Base-by-base conservation (phyloP, 495 filamentous ascomycete genomes). In the Xylaria flabelliformis region DNA sequence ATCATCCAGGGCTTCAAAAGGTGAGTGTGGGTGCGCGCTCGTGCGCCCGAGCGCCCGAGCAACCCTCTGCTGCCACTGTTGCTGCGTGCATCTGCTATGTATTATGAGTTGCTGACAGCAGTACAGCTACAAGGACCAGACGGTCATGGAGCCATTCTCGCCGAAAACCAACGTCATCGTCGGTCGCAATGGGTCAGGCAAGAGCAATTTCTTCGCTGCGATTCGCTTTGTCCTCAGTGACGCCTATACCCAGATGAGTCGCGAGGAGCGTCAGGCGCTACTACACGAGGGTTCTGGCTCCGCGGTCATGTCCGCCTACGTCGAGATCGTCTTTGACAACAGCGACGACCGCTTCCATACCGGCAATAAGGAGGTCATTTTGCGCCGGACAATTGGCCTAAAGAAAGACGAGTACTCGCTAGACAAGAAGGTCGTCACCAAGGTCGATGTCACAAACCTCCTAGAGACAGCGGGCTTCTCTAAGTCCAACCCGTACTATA, bases 1-100 rank as follows among this genome's bases (percentile, higher is more conserved):
- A 99, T 98, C 83, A 98, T 99, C 78, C 96, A 99, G 78, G 96
- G 96, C 88, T 99, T 99, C 85, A 98, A 98, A 85, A 97, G 95
- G 95, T 97, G 34, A 32, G 58, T 61, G 32, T 61, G 84, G 61
- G 59, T 67, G 65, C 67, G 67, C 70, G 59, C 50, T 1, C 17
- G 36, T 19, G 44, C 69, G n/a, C 19, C 15, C 36, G 29, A 19
- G 66, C 64, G 21, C 10, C 9, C 39, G 29, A 29, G 66, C 64
- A 26, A 44, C 36, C 24, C 64, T 46, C 24, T 46, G 29, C 19
- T 44, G 74, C 73, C 34, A n/a, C 26, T 32, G 12, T 32, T 13
- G 13, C 26, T 10, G 53, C 53, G 53, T 42, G 15, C 55, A 53
- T 36, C 10, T 29, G 19, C n/a, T 10, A 32, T 19, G 32, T 36